A percentile compares a stretch with the other conserved stretches of the same genome.
Conservation (phyloP, 257 asterid species). For the Scutellaria baicalensis region DNA sequence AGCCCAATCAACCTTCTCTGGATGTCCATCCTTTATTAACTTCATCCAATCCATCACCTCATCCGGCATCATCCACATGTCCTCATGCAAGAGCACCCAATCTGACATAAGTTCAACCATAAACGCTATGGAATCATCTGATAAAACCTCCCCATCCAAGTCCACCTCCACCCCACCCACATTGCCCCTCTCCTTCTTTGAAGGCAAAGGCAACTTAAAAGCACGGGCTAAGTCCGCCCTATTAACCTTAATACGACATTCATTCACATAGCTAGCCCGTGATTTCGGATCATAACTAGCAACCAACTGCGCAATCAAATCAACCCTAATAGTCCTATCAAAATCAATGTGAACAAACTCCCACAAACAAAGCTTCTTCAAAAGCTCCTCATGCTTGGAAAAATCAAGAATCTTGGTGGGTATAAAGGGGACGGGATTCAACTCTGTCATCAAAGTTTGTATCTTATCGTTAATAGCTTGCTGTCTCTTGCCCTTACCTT, state of each 20-base stretch:
- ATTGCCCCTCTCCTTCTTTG: constrained; percentile 45
- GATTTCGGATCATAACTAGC: constrained; percentile 46
- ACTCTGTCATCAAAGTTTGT: constrained; percentile 29
- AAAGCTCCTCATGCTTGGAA: constrained; percentile 45
- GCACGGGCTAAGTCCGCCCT: constrained; percentile 76
- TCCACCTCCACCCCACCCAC: constrained; percentile 41
- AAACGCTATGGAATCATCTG: constrained; percentile 51
- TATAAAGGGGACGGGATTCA: constrained; percentile 67
- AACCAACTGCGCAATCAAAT: constrained; percentile 63
- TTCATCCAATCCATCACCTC: constrained; percentile 59
- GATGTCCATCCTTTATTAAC: constrained; percentile 61
- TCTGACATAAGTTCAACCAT: constrained; percentile 40
- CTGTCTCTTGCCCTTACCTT: constrained; percentile 29
- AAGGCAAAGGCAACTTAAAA: constrained; percentile 45
- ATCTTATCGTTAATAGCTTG: constrained; percentile 49
- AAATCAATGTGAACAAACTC: constrained; percentile 62
- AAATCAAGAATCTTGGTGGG: constrained; percentile 45
- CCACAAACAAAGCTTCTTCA: constrained; percentile 73
- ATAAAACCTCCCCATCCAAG: constrained; percentile 30
- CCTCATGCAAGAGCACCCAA: constrained; percentile 83
- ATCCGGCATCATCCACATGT: constrained; percentile 63
- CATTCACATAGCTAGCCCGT: constrained; percentile 45
- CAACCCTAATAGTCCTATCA: constrained; percentile 50
- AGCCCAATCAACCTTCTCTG: constrained; percentile 92
- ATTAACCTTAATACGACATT: constrained; percentile 33